A percentile compares a stretch with the other conserved stretches of the same genome.
phyloP scores from a whole-genome alignment of 225 moss, liverwort and hornwort genomes.

The Climacium dendroides region DNA sequence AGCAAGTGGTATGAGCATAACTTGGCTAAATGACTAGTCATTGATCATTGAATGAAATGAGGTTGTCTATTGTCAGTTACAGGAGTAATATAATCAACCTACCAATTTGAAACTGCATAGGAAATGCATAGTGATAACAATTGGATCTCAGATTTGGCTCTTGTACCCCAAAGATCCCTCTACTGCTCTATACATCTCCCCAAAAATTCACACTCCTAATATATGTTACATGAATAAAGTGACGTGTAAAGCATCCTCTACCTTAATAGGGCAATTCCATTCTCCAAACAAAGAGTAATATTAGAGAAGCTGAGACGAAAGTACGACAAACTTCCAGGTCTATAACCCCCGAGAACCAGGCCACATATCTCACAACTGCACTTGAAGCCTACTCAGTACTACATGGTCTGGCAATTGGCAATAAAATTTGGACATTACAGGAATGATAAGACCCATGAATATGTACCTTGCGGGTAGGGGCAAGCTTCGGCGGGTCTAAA shows the following conservation, averaged over 20 bases:
- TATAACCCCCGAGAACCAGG: neutral
- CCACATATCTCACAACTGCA: neutral
- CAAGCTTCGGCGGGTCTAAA: constrained; percentile 87
- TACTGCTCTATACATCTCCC: no score
- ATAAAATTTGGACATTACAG: neutral
- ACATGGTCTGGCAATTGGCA: neutral
- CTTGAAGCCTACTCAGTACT: neutral
- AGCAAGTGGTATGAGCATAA: neutral
- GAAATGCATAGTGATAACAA: neutral
- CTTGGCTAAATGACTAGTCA: neutral
- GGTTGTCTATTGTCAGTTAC: neutral
- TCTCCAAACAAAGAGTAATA: neutral
- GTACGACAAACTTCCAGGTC: neutral
- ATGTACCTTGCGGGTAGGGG: constrained; percentile 72
- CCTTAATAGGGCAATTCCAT: neutral
- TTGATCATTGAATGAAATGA: neutral
- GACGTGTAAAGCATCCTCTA: neutral
- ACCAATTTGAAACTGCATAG: neutral
- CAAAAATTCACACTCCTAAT: neutral
- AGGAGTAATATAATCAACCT: neutral
- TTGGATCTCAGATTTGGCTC: neutral
- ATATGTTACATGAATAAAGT: neutral
- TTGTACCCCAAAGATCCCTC: neutral
- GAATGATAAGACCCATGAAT: neutral
- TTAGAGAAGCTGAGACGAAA: neutral